Percentiles rank a stretch among this genome's conserved stretches.
phyloP scores from a whole-genome alignment of 2,329 filamentous ascomycete genomes.

The Lachnellula subtilissima region DNA sequence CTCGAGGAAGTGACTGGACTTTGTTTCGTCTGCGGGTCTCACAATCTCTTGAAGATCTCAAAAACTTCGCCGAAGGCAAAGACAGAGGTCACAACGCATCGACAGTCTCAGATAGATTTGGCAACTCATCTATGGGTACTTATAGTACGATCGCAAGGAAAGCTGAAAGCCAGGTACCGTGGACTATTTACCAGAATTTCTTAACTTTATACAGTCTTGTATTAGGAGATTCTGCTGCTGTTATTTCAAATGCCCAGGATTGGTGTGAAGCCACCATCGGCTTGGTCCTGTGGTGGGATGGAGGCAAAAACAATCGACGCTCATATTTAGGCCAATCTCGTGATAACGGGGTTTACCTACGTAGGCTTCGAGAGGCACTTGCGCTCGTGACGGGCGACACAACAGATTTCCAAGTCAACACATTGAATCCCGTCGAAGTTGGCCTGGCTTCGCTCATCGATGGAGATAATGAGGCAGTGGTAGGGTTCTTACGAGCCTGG shows the following conservation, averaged over 20 bases:
- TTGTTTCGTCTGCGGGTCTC: conserved; percentile 74
- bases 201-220: conserved; percentile 76
- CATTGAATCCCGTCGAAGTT: conserved; percentile 70
- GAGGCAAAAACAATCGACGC: conserved; percentile 53
- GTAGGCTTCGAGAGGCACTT: conserved; percentile 68
- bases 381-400: conserved; percentile 57
- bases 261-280: conserved; percentile 88
- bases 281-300: conserved; percentile 88
- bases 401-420: conserved; percentile 72
- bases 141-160: conserved; percentile 64
- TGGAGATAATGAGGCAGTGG: conserved; percentile 70
- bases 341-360: conserved; percentile 63
- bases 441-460: conserved; percentile 78
- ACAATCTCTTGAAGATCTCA: conserved; percentile 64
- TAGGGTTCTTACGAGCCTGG: conserved; percentile 72
- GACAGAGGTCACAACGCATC: conserved; percentile 40
- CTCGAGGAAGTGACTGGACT: conserved; percentile 75
- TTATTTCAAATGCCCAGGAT: conserved; percentile 74
- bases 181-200: conserved; percentile 83
- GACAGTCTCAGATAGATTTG: conserved; percentile 37
- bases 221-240: conserved; percentile 68
- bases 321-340: conserved; percentile 25
- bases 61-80: conserved; percentile 73
- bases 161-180: conserved; percentile 82
- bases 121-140: conserved; percentile 42